These are phyloP conservation scores for Scalesia atractyloides DNA, from an alignment of 129 eudicot genomes.

Conservation along the genomic window DNA sequence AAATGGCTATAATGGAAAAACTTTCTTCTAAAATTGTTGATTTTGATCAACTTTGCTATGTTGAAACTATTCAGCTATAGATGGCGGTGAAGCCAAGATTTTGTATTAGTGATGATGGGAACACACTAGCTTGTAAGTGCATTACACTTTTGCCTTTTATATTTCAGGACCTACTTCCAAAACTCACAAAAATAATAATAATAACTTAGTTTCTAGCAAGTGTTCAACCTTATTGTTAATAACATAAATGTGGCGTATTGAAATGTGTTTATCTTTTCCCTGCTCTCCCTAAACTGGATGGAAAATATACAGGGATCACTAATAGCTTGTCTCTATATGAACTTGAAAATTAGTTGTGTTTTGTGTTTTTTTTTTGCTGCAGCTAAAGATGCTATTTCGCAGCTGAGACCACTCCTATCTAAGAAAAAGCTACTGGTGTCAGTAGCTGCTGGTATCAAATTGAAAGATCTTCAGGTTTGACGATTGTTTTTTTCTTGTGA, in stretches of 20 bases:
- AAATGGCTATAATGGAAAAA: conserved; percentile 10
- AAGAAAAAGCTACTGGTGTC: conserved; percentile 90
- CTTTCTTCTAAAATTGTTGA: neutral
- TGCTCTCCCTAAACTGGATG: neutral
- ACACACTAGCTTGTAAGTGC: conserved; percentile 6
- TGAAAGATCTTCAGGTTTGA: conserved; percentile 89
- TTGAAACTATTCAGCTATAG: conserved; percentile 16
- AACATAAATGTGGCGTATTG: neutral
- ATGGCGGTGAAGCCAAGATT: conserved; percentile 17
- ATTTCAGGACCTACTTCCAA: conserved; percentile 1
- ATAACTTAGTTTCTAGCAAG: conserved; percentile 3
- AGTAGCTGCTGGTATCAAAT: conserved; percentile 88
- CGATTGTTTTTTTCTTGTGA: neutral
- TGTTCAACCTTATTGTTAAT: neutral
- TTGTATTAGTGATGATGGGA: conserved; percentile 22
- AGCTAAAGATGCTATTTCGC: conserved; percentile 75
- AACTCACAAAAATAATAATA: neutral
- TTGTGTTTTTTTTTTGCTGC: conserved; percentile 33
- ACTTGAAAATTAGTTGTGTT: neutral
- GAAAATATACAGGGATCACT: neutral
- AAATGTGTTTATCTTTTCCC: conserved; percentile 1
- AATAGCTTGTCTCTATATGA: neutral
- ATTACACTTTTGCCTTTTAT: neutral
- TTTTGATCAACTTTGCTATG: conserved; percentile 10
- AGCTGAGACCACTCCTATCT: conserved; percentile 72